Conservation (phyloP, 2,329 filamentous ascomycete genomes). For the Penicillium brasilianum region DNA sequence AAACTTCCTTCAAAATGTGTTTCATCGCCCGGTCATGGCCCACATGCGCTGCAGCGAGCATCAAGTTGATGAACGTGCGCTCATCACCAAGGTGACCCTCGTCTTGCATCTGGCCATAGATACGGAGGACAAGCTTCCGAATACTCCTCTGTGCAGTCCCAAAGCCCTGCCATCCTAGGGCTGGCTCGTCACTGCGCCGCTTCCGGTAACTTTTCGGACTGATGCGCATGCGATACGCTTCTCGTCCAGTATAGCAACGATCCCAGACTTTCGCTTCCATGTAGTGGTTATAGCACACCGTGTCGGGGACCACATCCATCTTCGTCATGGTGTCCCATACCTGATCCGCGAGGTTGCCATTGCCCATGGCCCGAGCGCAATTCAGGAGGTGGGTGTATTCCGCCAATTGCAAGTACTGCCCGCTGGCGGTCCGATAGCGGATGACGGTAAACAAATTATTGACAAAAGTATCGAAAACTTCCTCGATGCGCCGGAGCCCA, state of each 20-base stretch:
- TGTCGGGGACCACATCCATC: slow-evolving; percentile 16
- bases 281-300: slow-evolving; percentile 59
- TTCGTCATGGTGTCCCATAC: slow-evolving; percentile 55
- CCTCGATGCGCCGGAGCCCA: slow-evolving; percentile 45
- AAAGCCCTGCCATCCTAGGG: slow-evolving; percentile 37
- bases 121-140: slow-evolving; percentile 39
- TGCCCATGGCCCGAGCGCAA: slow-evolving; percentile 56
- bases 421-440: slow-evolving; percentile 42
- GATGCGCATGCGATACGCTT: slow-evolving; percentile 48
- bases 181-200: slow-evolving; percentile 27
- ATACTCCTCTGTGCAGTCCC: slow-evolving; percentile 40
- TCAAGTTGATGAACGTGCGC: slow-evolving; percentile 59
- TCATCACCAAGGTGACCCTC: slow-evolving; percentile 54
- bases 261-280: slow-evolving; percentile 59
- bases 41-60: slow-evolving; percentile 59
- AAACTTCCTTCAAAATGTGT: slow-evolving; percentile 57
- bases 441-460: slow-evolving; percentile 46
- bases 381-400: slow-evolving; percentile 61
- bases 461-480: slow-evolving; percentile 48
- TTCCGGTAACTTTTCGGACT: slow-evolving; percentile 39
- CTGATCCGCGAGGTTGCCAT: slow-evolving; percentile 48
- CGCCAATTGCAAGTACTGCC: slow-evolving; percentile 46
- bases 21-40: slow-evolving; percentile 56
- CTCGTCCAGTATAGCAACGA: slow-evolving; percentile 43
- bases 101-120: slow-evolving; percentile 57